These are phyloP conservation scores for Friedmanniomyces simplex DNA, from an alignment of 495 filamentous ascomycete species.

Conservation along the genomic window DNA sequence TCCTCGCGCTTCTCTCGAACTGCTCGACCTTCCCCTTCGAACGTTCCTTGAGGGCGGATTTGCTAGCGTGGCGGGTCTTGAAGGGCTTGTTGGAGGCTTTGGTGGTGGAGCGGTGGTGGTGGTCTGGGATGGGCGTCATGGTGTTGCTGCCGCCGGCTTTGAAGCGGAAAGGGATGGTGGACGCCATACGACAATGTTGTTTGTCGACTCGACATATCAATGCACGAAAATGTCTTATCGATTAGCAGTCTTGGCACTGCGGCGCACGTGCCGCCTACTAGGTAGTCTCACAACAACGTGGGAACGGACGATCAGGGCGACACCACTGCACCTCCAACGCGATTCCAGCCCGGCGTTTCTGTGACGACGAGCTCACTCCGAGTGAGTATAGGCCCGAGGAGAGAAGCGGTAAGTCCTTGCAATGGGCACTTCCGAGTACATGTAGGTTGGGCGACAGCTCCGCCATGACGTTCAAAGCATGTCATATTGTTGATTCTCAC, in stretches of 20 bases:
- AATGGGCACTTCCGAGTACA: not conserved
- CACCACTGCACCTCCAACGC: too few relatives aligned
- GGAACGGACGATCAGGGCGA: too few relatives aligned
- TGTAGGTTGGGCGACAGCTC: not conserved
- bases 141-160: conserved; percentile 67
- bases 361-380: too few relatives aligned
- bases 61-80: conserved; percentile 84
- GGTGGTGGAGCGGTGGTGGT: conserved; percentile 86
- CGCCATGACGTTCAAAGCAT: not conserved
- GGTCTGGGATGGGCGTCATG: conserved; percentile 39
- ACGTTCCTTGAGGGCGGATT: conserved; percentile 67
- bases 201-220: not conserved
- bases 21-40: conserved; percentile 67
- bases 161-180: conserved; percentile 75
- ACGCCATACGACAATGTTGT: not conserved
- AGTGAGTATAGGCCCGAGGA: too few relatives aligned
- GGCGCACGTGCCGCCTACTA: too few relatives aligned
- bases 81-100: conserved; percentile 77
- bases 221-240: not conserved
- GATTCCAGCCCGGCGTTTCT: too few relatives aligned
- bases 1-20: conserved; percentile 51
- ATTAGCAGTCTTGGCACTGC: not conserved
- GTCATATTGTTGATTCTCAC: not conserved
- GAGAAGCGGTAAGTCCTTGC: not conserved
- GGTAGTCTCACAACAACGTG: too few relatives aligned